Base-by-base conservation (phyloP, 495 filamentous ascomycete species). In the Physcia stellaris region DNA sequence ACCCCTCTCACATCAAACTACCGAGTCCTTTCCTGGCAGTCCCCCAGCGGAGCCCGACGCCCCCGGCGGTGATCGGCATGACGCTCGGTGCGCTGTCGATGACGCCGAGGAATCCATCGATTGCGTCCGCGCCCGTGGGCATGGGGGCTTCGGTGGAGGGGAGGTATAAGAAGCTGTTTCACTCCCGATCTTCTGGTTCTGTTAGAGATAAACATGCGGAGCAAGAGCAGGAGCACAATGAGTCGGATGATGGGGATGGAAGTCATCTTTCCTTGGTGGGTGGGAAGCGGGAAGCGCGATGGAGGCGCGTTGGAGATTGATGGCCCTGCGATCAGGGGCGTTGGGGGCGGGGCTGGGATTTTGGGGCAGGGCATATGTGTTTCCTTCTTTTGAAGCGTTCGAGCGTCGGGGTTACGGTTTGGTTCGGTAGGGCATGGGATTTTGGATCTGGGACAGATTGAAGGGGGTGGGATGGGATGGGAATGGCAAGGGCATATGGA, bases 121-220 rank as follows among this genome's bases (percentile, higher is more conserved):
- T 20, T 12, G 12, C 35, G 10, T 13, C 34, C 27, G 12, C 39
- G n/a, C 20, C 33, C 10, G n/a, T 19, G 4, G 15, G 15, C 19
- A 24, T 30, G 15, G 28, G 10, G 6, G 36, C 22, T 21, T 32
- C 42, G 0, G 4, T 39, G 17, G 47, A 49, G 23, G 27, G 39
- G 4, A 46, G 33, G 28, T 47, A 44, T 18, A 52, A 47, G 32
- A 42, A 47, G 0, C 29, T 49, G 3, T 49, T 52, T 21, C 35
- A 28, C 13, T 13, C 7, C 26, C 26, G 26, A 7, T 28, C 26
- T 7, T 13, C 26, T 28, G 13, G 26, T 28, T 9, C 17, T 32
- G 9, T 15, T 32, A 6, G 16, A 7, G 30, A 18, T 2, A 18
- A 18, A 32, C 20, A 2, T 32, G 30, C 20, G 20, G 20, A 32